Base-by-base conservation (phyloP, 495 filamentous ascomycete genomes). In the Penicillium herquei region DNA sequence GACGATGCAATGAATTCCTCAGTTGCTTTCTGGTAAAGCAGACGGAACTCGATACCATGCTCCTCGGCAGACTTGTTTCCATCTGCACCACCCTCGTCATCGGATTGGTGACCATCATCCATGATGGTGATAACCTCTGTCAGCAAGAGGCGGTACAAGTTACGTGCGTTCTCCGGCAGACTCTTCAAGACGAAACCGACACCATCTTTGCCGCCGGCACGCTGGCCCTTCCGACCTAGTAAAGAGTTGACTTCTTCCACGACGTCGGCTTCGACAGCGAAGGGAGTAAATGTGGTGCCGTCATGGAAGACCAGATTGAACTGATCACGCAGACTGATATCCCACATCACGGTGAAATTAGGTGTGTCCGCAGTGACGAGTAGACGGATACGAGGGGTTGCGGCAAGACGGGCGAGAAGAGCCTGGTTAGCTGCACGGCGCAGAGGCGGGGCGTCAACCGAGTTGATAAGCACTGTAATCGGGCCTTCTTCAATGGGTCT, bases 1-100 rank as follows among this genome's bases (percentile, higher is more conserved):
- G 87, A 95, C 61, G 90, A 92, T 59, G 93, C 96, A 39, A 98
- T 92, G 70, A 98, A 96, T 67, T 97, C 91, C 72, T 96, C 93
- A 18, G 91, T 87, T 14, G 92, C 92, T 70, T 95, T 96, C 65
- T 94, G 91, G 73, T 98, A 98, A 52, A 98, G 74, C 58, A 88
- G 81, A 13, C 89, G 79, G 70, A 96, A 97, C 72, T 98, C 94
- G 32, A 98, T 83, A 1, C 88, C 88, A 14, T 70, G 66, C 49
- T 82, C 76, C 31, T 72, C 65, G 48, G 46, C 52, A 18, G 60
- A 26, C 14, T 58, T 68, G 33, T 51, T 54, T 40, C 63, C 69
- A 11, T 77, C 71, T 14, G 67, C 51, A 6, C 49, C 49, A 6
- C 46, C 63, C 35, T 70, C 81, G 57, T 76, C 77, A 65, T 78